These are phyloP conservation scores for Ceratobasidium sp. DNA, from an alignment of 1,284 basidiomycete genomes.

Conservation along the genomic window DNA sequence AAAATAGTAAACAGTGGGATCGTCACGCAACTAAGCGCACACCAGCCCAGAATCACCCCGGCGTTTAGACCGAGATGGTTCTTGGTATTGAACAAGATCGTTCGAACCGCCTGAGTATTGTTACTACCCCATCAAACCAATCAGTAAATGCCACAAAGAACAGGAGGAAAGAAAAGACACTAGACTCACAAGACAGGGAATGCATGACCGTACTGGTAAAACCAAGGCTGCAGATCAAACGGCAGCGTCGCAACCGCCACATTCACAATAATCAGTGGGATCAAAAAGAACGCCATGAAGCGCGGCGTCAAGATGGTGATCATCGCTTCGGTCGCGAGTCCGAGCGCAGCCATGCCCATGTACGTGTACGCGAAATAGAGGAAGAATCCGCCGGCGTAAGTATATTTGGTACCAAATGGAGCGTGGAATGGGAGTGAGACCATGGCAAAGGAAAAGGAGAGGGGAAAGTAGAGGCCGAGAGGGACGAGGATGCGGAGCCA, in stretches of 20 bases:
- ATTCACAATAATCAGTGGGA: conserved; percentile 61
- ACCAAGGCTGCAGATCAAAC: conserved; percentile 59
- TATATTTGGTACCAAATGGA: conserved; percentile 56
- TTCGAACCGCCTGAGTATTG: too few species aligned
- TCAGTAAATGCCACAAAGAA: too few species aligned
- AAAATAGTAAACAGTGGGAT: conserved; percentile 58
- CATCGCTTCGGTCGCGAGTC: conserved; percentile 55
- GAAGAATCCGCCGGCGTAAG: conserved; percentile 59
- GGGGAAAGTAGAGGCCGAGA: too few species aligned
- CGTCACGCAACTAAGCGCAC: too few species aligned
- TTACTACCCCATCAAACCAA: too few species aligned
- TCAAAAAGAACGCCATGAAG: conserved; percentile 46
- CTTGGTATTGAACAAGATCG: too few species aligned
- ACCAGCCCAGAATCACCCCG: too few species aligned
- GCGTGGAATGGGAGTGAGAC: too few species aligned
- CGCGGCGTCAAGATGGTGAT: conserved; percentile 47
- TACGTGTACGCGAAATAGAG: conserved; percentile 56
- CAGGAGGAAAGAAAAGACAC: too few species aligned
- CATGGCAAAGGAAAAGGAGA: too few species aligned
- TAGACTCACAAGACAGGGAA: conserved; percentile 60
- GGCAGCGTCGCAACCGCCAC: conserved; percentile 60
- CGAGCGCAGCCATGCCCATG: conserved; percentile 48
- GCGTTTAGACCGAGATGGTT: too few species aligned
- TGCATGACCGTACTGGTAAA: conserved; percentile 59
- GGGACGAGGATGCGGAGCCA: too few species aligned